Evolutionary conservation across 345 rosid genomes (phyloP), one percentile per base, ranked within the genome.

Genomic region (Fremontodendron californicum): DNA sequence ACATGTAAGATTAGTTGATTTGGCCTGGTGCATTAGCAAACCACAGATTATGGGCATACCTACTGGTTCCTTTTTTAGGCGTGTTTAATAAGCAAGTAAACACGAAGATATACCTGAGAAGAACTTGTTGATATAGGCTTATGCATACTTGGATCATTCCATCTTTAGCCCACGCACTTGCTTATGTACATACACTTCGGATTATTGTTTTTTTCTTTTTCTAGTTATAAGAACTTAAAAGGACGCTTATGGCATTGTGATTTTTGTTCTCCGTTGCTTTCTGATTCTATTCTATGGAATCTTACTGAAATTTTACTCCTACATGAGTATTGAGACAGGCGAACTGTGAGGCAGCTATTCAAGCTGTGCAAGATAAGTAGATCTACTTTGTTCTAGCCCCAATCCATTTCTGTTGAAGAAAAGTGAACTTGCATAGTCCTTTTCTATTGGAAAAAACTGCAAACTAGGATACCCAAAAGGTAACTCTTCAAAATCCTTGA

Each of bases 31-130:
- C 64, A 67, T 54, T 18, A 19, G 70, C 66, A 27, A 33, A 18
- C 55, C 70, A 60, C 60, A 46, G 60, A 42, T 35, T 65, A 57
- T 27, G 29, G 33, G 67, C 67, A 29, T 60, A 29, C 75, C 25
- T 43, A 75, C 67, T 68, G 75, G n/a, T 69, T 58, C 48, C 67
- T 8, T 69, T 69, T 54, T 69, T 25, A 11, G 35, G 69, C 70
- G 15, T 33, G 69, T 31, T 78, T 55, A 71, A 71, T 71, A 78
- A 78, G 46, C 80, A 48, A 69, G 60, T 42, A 67, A 21, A 29
- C 57, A 49, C 61, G 71, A 63, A n/a, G 71, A 35, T 39, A 37
- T 31, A 31, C 40, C 42, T 12, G 23, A 51, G 69, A 55, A 37
- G 29, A 55, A 21, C 60, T 55, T 55, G 29, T 27, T 4, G 62